Base-by-base conservation (phyloP, 108 stramenopile genomes). In the Cyclotella choctawhatcheeana region DNA sequence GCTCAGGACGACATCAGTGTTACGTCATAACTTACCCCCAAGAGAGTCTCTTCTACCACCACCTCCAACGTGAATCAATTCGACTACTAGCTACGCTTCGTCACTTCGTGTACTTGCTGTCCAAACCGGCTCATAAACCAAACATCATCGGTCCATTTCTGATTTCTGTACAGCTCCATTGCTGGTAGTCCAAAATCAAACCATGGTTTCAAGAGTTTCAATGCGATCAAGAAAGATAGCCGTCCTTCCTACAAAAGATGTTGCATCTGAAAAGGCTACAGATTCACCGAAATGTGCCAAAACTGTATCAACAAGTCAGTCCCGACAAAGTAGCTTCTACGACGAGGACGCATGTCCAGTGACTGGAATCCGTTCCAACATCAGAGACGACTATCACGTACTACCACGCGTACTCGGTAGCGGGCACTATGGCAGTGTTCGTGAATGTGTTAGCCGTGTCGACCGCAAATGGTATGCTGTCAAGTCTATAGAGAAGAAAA, bases 401-500 rank as follows among this genome's bases (percentile, higher is more conserved):
- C 54, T 43, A 17, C 17, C 60, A 17, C 48, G 32, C 12, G 61
- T 72, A 1, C 5, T 63, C 3, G 71, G 71, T 33, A 29, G 32
- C 30, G 71, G 71, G 20, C 51, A 63, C 34, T 63, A 72, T 40
- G 71, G 71, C 0, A 40, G 14, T 29, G 71, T 72, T 40, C 61
- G 52, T 24, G 61, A 72, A 32, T 72, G 71, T 48, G 33, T 44
- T 16, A 75, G 82, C 29, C 84, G 75, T 13, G 29, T 26, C 6
- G 81, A 77, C 21, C n/a, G 78, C 14, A 34, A 63, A 16, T 37
- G 35, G 0, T 83, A 81, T 40, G 86, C 85, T 12, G 84, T 87
- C 58, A 92, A 92, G 58, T 82, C 85, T 22, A 69, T 92, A 1
- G 53, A 88, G 40, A 62, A 83, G 31, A 48, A 40, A 29, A 66